These are phyloP conservation scores for Stagonosporopsis cucurbitacearum DNA, from an alignment of 2,329 filamentous ascomycete genomes.

Conservation along the genomic window DNA sequence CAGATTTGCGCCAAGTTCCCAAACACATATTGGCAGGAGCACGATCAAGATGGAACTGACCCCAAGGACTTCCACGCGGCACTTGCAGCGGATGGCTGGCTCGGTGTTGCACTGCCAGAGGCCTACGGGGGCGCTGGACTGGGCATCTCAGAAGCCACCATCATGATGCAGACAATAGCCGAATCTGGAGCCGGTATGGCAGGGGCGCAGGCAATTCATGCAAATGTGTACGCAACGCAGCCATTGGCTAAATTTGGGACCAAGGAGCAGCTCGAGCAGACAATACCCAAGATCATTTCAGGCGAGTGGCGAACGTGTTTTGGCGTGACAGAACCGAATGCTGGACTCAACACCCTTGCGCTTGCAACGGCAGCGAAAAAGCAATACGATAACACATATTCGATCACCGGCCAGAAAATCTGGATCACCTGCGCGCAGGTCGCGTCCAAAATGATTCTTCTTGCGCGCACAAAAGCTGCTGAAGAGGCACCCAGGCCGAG, in stretches of 20 bases:
- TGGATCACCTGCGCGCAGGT: constrained; percentile 90
- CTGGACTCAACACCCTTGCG: constrained; percentile 77
- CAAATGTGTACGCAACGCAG: constrained; percentile 77
- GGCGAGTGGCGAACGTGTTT: constrained; percentile 78
- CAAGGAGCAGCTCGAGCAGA: constrained; percentile 65
- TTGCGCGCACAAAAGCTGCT: constrained; percentile 75
- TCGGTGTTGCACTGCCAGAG: constrained; percentile 80
- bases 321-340: constrained; percentile 83
- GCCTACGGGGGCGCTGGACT: constrained; percentile 75
- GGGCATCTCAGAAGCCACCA: constrained; percentile 80
- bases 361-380: constrained; percentile 58
- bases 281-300: constrained; percentile 73
- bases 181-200: constrained; percentile 83
- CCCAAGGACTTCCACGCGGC: constrained; percentile 78
- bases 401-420: constrained; percentile 79
- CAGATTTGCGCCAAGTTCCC: constrained; percentile 74
- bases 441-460: constrained; percentile 80
- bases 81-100: constrained; percentile 76
- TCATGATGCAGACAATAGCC: constrained; percentile 85
- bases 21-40: constrained; percentile 76
- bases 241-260: constrained; percentile 76
- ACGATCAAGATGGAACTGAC: constrained; percentile 72
- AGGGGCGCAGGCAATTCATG: constrained; percentile 64
- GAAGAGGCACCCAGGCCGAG: constrained; percentile 72
- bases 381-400: constrained; percentile 66